phyloP scores from a whole-genome alignment of 106 monocot genomes.

The Dioscorea zingiberensis region DNA sequence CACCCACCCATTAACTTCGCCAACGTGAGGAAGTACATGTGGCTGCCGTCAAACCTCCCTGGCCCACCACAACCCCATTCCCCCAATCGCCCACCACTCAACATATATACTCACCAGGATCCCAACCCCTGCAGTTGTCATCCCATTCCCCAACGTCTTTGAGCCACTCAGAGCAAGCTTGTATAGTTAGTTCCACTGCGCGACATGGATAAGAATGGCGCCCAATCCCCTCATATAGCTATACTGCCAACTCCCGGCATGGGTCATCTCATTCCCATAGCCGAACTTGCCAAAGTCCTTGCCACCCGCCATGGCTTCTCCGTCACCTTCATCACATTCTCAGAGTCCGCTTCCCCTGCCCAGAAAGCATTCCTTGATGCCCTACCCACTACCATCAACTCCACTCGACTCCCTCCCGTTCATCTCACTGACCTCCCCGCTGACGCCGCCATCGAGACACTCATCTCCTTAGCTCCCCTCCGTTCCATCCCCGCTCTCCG shows the following conservation, averaged over 20 bases:
- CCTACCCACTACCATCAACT: slow-evolving; percentile 26
- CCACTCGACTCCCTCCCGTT: slow-evolving; percentile 17
- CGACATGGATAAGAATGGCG: no score
- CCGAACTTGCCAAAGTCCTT: slow-evolving; percentile 35
- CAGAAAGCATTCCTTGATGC: slow-evolving; percentile 22
- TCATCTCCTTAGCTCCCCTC: slow-evolving; percentile 7
- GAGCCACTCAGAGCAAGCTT: no score
- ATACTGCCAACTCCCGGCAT: slow-evolving; percentile 44
- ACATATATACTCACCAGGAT: no score
- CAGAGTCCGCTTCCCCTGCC: slow-evolving; percentile 15
- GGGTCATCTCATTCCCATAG: slow-evolving; percentile 49
- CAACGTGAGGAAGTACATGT: no score
- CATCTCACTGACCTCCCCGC: slow-evolving; percentile 36
- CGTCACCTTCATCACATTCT: slow-evolving; percentile 40
- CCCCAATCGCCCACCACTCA: no score
- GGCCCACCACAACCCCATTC: no score
- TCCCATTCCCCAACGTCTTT: no score
- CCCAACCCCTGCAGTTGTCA: no score
- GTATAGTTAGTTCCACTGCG: no score
- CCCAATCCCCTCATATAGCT: slow-evolving; percentile 23
- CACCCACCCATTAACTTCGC: no score
- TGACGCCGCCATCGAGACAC: slow-evolving; percentile 26
- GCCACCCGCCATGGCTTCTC: slow-evolving; percentile 23
- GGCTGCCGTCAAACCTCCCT: no score
- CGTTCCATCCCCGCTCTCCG: slow-evolving; percentile 27